Percentiles rank a stretch among this genome's conserved stretches.
Conservation (phyloP, 2,329 filamentous ascomycete species). For the Ophiobolus disseminans region DNA sequence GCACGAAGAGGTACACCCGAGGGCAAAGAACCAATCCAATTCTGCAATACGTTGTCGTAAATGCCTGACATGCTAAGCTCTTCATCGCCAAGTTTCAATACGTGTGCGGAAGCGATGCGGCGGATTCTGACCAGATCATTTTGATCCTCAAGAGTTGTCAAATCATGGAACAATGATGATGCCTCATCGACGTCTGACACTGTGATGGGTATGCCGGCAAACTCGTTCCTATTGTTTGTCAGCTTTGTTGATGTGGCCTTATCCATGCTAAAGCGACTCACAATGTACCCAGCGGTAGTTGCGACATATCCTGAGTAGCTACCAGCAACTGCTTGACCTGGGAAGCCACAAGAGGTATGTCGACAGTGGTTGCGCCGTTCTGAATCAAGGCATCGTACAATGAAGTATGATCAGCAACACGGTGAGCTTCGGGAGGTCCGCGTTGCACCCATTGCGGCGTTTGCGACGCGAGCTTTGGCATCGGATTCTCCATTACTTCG, state of each 20-base stretch:
- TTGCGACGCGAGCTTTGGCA: constrained; percentile 13
- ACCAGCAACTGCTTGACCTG: constrained; percentile 22
- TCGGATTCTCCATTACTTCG: constrained; percentile 13
- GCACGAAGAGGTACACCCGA: constrained; percentile 27
- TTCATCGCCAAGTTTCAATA: constrained; percentile 19
- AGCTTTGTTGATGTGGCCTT: constrained; percentile 3
- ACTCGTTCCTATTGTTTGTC: constrained; percentile 28
- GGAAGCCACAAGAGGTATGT: constrained; percentile 20
- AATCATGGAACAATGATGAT: constrained; percentile 28
- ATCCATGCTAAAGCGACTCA: constrained; percentile 17
- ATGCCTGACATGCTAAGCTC: constrained; percentile 28
- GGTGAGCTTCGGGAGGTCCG: background rate
- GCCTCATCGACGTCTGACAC: constrained; percentile 42
- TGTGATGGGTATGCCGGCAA: constrained; percentile 15
- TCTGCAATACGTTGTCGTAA: constrained; percentile 42
- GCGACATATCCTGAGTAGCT: constrained; percentile 3
- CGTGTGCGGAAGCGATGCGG: constrained; percentile 22
- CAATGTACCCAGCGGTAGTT: constrained; percentile 28
- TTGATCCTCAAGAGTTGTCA: constrained; percentile 14
- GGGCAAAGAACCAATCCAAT: constrained; percentile 42
- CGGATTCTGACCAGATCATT: constrained; percentile 12
- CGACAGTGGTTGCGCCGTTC: constrained; percentile 4
- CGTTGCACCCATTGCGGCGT: constrained; percentile 4
- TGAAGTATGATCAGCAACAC: constrained; percentile 12
- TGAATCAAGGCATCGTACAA: constrained; percentile 23